Percentiles rank a stretch among this genome's conserved stretches.
Evolutionary conservation across 768 basidiomycete species (phyloP).

Genomic region (Gymnopilus dilepis): DNA sequence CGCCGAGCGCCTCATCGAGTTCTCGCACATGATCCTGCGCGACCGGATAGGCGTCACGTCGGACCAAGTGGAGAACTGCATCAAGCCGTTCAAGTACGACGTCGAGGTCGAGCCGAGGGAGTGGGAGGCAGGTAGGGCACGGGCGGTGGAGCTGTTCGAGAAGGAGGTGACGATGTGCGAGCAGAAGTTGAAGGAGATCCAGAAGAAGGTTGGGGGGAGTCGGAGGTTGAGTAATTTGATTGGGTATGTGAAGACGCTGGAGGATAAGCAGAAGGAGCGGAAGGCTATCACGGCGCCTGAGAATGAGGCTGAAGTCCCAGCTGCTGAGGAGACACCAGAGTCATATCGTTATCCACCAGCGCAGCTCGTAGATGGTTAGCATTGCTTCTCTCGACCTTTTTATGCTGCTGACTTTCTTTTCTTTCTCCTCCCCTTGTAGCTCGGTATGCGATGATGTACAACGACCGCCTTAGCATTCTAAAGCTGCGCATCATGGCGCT

Average conservation of each 20-base stretch:
- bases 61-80: constrained; percentile 99
- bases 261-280: constrained; percentile 77
- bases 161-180: constrained; percentile 87
- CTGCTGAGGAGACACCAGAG: constrained; percentile 55
- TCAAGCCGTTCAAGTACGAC: constrained; percentile 99
- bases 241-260: constrained; percentile 79
- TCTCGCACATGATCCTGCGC: constrained; percentile 90
- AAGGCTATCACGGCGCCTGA: constrained; percentile 58
- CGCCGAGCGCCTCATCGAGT: constrained; percentile 87
- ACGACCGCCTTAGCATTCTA: constrained; percentile 78
- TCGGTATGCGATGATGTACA: constrained; percentile 90
- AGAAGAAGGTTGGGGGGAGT: constrained; percentile 86
- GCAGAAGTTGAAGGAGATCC: constrained; percentile 83
- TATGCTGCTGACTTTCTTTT: constrained; percentile 11
- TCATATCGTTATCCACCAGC: constrained; percentile 92
- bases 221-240: constrained; percentile 79
- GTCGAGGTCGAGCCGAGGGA: constrained; percentile 93
- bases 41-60: constrained; percentile 94
- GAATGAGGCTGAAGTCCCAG: constrained; percentile 39
- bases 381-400: neutral
- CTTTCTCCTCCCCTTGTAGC: constrained; percentile 67
- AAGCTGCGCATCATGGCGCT: constrained; percentile 87
- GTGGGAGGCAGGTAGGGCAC: constrained; percentile 85
- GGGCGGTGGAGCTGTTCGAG: constrained; percentile 80
- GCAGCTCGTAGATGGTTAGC: constrained; percentile 90